Conservation (phyloP, 352 stramenopile species). For the Phytophthora idaei region DNA sequence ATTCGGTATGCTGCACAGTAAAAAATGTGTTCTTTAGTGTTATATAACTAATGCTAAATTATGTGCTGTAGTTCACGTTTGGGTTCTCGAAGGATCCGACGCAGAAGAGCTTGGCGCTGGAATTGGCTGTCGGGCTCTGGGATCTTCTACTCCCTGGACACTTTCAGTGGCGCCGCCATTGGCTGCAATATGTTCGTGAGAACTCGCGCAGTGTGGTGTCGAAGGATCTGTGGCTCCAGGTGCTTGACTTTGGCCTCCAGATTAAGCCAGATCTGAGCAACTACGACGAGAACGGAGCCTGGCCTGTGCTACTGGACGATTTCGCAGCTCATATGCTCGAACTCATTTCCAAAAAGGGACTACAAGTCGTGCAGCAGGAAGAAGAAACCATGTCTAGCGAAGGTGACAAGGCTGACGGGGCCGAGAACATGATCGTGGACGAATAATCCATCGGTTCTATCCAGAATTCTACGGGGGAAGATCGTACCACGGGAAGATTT, state of each 20-base stretch:
- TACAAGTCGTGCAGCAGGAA: slow-evolving; percentile 50
- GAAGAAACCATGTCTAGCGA: slow-evolving; percentile 35
- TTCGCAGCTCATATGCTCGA: slow-evolving; percentile 78
- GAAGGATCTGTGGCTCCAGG: slow-evolving; percentile 87
- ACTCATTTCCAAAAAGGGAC: slow-evolving; percentile 47
- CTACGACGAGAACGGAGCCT: slow-evolving; percentile 88
- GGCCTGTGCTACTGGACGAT: slow-evolving; percentile 87
- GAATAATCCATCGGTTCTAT: slow-evolving; percentile 9
- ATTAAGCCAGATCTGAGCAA: slow-evolving; percentile 78
- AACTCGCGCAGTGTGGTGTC: slow-evolving; percentile 82
- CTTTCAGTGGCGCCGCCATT: slow-evolving; percentile 72
- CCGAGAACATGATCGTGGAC: slow-evolving; percentile 63
- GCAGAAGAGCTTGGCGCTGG: slow-evolving; percentile 80
- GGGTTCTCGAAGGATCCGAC: slow-evolving; percentile 83
- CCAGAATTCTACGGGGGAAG: background rate
- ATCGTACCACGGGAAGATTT: no score
- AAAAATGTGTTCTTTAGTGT: background rate
- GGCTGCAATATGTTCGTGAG: slow-evolving; percentile 66
- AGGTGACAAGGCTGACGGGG: slow-evolving; percentile 37
- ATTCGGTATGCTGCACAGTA: slow-evolving; percentile 55
- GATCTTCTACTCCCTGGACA: slow-evolving; percentile 68
- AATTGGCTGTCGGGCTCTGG: slow-evolving; percentile 78
- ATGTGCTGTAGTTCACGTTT: slow-evolving; percentile 71
- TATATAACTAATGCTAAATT: background rate
- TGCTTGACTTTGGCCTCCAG: slow-evolving; percentile 82